A percentile compares a stretch with the other conserved stretches of the same genome.
These are phyloP conservation scores for Geosmithia flava DNA, from an alignment of 2,329 filamentous ascomycete species.

Conservation along the genomic window DNA sequence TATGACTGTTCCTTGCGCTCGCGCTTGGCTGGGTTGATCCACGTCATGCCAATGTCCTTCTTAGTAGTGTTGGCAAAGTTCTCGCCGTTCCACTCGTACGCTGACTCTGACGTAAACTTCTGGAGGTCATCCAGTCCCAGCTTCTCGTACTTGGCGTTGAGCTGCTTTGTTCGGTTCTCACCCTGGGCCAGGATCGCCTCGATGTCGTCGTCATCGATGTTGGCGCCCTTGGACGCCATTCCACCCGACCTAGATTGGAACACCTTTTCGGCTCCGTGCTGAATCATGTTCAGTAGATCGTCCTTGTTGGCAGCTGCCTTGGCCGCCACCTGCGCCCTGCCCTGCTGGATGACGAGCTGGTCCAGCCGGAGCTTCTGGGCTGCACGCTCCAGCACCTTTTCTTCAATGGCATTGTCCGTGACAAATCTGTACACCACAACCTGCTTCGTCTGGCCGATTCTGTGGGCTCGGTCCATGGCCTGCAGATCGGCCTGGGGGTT, in stretches of 20 bases:
- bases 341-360: constrained; percentile 96
- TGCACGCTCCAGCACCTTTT: constrained; percentile 92
- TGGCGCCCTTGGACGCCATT: constrained; percentile 44
- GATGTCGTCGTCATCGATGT: constrained; percentile 78
- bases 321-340: constrained; percentile 77
- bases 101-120: constrained; percentile 94
- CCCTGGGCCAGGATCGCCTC: constrained; percentile 78
- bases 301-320: constrained; percentile 94
- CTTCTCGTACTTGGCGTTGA: constrained; percentile 93
- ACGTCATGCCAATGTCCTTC: constrained; percentile 83
- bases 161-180: constrained; percentile 75
- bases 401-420: constrained; percentile 95
- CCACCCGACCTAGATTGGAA: constrained; percentile 65
- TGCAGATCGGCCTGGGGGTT: constrained; percentile 97
- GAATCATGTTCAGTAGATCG: constrained; percentile 94
- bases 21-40: constrained; percentile 98
- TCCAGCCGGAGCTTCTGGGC: constrained; percentile 94
- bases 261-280: constrained; percentile 92
- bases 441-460: constrained; percentile 97
- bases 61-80: constrained; percentile 76
- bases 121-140: constrained; percentile 93
- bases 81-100: constrained; percentile 98
- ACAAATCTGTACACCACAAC: constrained; percentile 95
- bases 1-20: constrained; percentile 97
- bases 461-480: constrained; percentile 96